These are phyloP conservation scores for Entomortierella chlamydospora DNA, from an alignment of 192 early-diverging fungal genomes.

Conservation along the genomic window DNA sequence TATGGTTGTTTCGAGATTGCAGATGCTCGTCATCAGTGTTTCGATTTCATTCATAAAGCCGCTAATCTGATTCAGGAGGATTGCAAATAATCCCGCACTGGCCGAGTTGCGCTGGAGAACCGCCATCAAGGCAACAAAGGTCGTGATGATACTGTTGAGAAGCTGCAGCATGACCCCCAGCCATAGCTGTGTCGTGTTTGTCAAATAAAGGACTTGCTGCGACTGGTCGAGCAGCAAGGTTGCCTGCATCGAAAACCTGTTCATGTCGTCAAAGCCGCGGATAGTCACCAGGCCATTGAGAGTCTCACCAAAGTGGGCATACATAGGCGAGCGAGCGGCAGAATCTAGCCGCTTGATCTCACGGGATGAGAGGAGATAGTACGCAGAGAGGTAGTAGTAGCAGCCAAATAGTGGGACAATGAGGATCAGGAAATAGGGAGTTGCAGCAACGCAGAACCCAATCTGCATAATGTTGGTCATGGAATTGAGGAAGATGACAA, in stretches of 20 bases:
- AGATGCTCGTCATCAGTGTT: slow-evolving; percentile 79
- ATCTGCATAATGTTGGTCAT: slow-evolving; percentile 11
- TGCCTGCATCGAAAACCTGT: slow-evolving; percentile 76
- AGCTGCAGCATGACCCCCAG: slow-evolving; percentile 77
- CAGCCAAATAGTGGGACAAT: slow-evolving; percentile 30
- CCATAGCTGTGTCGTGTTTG: slow-evolving; percentile 71
- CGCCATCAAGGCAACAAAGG: slow-evolving; percentile 76
- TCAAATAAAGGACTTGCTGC: slow-evolving; percentile 78
- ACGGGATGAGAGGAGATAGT: slow-evolving; percentile 70
- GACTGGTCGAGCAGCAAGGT: slow-evolving; percentile 75
- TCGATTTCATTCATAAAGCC: slow-evolving; percentile 76
- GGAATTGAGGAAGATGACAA: neutral
- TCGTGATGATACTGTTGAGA: slow-evolving; percentile 78
- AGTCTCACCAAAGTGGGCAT: slow-evolving; percentile 71
- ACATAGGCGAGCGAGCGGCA: slow-evolving; percentile 79
- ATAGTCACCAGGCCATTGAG: slow-evolving; percentile 69
- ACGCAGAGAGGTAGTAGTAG: slow-evolving; percentile 45
- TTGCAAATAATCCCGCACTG: slow-evolving; percentile 56
- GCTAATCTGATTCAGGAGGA: slow-evolving; percentile 71
- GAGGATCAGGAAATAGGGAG: slow-evolving; percentile 26
- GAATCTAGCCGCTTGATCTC: slow-evolving; percentile 86
- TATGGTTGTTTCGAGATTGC: slow-evolving; percentile 77
- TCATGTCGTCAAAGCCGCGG: slow-evolving; percentile 71
- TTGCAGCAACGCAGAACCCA: slow-evolving; percentile 46
- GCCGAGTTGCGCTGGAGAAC: slow-evolving; percentile 69